Evolutionary conservation across 345 rosid genomes (phyloP).

Genomic region (Carallia pectinifolia): DNA sequence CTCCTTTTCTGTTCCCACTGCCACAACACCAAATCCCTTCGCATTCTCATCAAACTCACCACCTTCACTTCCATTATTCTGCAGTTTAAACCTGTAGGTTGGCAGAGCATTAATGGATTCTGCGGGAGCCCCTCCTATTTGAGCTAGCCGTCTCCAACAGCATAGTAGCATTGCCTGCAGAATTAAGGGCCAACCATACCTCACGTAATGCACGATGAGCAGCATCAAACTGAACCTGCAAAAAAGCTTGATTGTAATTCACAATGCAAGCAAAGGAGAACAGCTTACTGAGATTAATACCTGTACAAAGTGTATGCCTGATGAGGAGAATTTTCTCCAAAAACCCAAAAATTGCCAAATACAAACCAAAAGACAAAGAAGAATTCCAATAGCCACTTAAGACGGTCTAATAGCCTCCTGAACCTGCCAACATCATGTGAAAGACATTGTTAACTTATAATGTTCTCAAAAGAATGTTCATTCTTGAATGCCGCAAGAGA

Average conservation of each 20-base stretch:
- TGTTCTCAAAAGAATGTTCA: not conserved
- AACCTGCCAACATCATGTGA: slow-evolving; percentile 20
- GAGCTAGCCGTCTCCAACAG: slow-evolving; percentile 14
- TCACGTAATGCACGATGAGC: slow-evolving; percentile 21
- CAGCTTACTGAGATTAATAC: slow-evolving; percentile 8
- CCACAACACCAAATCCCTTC: slow-evolving; percentile 11
- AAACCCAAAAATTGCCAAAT: slow-evolving; percentile 21
- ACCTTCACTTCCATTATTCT: slow-evolving; percentile 8
- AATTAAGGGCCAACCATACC: slow-evolving; percentile 12
- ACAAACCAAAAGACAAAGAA: slow-evolving; percentile 27
- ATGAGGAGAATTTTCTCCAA: slow-evolving; percentile 8
- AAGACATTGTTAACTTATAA: not conserved
- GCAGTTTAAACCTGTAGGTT: slow-evolving; percentile 23
- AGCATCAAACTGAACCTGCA: slow-evolving; percentile 25
- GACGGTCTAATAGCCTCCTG: slow-evolving; percentile 7
- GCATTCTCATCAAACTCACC: not conserved
- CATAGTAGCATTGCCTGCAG: slow-evolving; percentile 5
- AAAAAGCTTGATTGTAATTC: not conserved
- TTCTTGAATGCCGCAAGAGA: too few relatives aligned
- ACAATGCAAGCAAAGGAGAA: not conserved
- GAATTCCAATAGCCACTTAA: slow-evolving; percentile 8
- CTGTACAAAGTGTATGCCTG: slow-evolving; percentile 17
- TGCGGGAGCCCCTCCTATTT: slow-evolving; percentile 15
- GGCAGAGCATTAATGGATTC: slow-evolving; percentile 28
- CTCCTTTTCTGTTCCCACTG: slow-evolving; percentile 24